Conservation (phyloP, 352 stramenopile species). For the Phytophthora multivora region DNA sequence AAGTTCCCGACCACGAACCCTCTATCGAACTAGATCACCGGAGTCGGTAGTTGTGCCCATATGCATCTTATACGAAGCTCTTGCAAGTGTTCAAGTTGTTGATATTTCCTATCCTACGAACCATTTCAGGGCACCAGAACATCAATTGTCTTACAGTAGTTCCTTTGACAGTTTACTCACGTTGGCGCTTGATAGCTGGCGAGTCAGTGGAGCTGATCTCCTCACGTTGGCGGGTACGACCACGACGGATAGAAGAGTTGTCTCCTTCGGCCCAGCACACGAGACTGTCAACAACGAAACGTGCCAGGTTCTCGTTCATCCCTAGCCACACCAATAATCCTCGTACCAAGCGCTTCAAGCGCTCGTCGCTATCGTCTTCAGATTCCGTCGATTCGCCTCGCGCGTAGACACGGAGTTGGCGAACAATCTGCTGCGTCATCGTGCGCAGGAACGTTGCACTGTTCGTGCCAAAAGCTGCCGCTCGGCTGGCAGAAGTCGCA, state of each 20-base stretch:
- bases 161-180: slow-evolving; percentile 20
- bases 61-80: slow-evolving; percentile 28
- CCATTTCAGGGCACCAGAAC: slow-evolving; percentile 9
- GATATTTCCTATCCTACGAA: slow-evolving; percentile 31
- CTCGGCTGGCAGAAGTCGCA: slow-evolving; percentile 60
- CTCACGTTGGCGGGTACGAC: slow-evolving; percentile 29
- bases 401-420: slow-evolving; percentile 40
- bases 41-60: slow-evolving; percentile 28
- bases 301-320: slow-evolving; percentile 43
- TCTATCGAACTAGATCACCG: slow-evolving; percentile 34
- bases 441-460: slow-evolving; percentile 55
- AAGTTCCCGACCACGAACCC: slow-evolving; percentile 87
- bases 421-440: slow-evolving; percentile 61
- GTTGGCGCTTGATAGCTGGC: slow-evolving; percentile 39
- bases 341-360: slow-evolving; percentile 42
- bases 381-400: slow-evolving; percentile 36
- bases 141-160: neutral
- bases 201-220: slow-evolving; percentile 8
- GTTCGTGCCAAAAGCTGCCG: slow-evolving; percentile 47
- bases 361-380: slow-evolving; percentile 30
- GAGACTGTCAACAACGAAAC: slow-evolving; percentile 54
- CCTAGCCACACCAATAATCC: slow-evolving; percentile 46
- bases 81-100: slow-evolving; percentile 21
- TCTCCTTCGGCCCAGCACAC: slow-evolving; percentile 36
- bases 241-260: slow-evolving; percentile 17